Base-by-base conservation (phyloP, 2,329 filamentous ascomycete genomes). In the Pseudogymnoascus sp. region DNA sequence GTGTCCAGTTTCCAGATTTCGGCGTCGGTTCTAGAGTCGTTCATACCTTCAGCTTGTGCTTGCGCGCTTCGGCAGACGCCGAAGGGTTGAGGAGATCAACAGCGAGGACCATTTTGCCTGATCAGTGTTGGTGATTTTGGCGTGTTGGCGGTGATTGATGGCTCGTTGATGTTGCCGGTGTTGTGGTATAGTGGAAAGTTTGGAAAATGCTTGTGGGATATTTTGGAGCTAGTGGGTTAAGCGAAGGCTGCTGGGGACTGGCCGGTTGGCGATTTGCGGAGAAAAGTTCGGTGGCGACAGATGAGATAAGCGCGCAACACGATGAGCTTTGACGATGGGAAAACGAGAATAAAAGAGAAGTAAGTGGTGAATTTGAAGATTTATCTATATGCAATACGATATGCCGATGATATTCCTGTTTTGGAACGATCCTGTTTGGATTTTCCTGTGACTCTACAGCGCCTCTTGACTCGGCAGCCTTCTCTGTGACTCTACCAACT, bases 41-140 rank as follows among this genome's bases (percentile, higher is more conserved):
- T 73, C 81, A 71, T 91, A 96, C 92, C 92, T 99, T 99, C 80
- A 99, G 91, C 91, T 99, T 99, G 90, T 99, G 94, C 90, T 97
- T 97, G 85, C 92, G 91, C 77, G 92, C 92, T 89, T 99, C 94
- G 80, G 93, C 87, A 81, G 91, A 90, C 81, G 93, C 89, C 78
- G 89, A 90, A 77, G 94, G 94, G 91, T 99, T 97, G 82, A 99
- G 89, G 76, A 99, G 92, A 86, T 99, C 94, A 86, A 97, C 90
- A 81, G 94, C 94, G 89, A 99, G 92, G 96, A 97, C 93, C 94
- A 97, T 54, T 54, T 54, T 54, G 47, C 47, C 47, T 54, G 47
- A 54, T 54, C 47, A 54, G 47, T 54, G 25, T 54, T 54, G 47
- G 47, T 54, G 47, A 54, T 54, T 54, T 54, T 54, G 47, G 47